Evolutionary conservation across 768 basidiomycete genomes (phyloP).

Genomic region (Collybiopsis confluens): DNA sequence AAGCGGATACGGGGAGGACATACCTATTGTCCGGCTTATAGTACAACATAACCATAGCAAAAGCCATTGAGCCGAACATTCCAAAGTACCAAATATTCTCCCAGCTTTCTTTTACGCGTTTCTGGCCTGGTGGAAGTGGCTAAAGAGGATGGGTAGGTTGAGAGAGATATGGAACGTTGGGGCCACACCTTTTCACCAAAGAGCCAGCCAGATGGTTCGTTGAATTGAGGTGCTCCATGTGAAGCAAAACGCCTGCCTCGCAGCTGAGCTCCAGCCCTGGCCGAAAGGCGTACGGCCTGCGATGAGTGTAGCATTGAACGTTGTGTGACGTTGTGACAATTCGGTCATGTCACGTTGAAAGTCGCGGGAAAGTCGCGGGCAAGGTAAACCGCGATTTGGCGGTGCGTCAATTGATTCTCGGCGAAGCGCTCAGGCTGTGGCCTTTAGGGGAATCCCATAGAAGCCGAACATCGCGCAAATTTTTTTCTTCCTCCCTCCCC

Average conservation of each 20-base stretch:
- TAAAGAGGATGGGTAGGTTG: constrained; percentile 21
- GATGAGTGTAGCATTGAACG: constrained; percentile 35
- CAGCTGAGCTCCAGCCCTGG: constrained; percentile 32
- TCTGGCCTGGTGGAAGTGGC: constrained; percentile 78
- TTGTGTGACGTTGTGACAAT: background rate
- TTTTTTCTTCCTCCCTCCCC: background rate
- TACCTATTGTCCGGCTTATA: constrained; percentile 95
- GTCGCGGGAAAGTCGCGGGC: too few species aligned
- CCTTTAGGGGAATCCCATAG: too few species aligned
- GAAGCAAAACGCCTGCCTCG: constrained; percentile 55
- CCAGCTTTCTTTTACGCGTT: constrained; percentile 86
- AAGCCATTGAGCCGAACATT: constrained; percentile 84
- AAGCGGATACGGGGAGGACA: constrained; percentile 18
- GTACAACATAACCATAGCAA: constrained; percentile 73
- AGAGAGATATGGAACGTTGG: background rate
- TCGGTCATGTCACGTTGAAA: too few species aligned
- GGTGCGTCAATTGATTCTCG: too few species aligned
- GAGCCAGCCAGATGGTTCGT: constrained; percentile 83
- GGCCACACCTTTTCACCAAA: constrained; percentile 84
- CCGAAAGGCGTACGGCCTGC: constrained; percentile 34
- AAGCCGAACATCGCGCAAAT: too few species aligned
- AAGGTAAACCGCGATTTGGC: too few species aligned
- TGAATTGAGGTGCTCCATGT: constrained; percentile 78
- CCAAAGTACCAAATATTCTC: constrained; percentile 88
- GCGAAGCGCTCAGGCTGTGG: too few species aligned